phyloP scores from a whole-genome alignment of 129 eudicot species.

The Lactuca saligna region DNA sequence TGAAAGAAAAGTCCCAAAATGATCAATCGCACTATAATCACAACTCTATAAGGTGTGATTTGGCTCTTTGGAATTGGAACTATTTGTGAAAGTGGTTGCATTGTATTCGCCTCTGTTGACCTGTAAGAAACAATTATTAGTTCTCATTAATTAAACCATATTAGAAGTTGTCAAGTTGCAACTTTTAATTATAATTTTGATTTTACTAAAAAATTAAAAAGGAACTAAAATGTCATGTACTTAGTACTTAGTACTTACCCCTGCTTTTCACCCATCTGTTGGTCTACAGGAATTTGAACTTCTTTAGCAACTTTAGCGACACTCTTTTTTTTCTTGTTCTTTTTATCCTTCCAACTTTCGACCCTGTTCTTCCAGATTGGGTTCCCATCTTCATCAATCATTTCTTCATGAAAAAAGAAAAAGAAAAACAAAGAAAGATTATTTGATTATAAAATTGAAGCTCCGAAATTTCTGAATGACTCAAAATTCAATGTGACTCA shows the following conservation, averaged over 20 bases:
- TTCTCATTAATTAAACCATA: neutral
- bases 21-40: conserved; percentile 77
- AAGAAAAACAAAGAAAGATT: conserved; percentile 3
- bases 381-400: conserved; percentile 69
- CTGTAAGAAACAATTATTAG: conserved; percentile 39
- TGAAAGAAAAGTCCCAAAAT: conserved; percentile 84
- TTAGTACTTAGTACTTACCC: conserved; percentile 84
- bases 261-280: conserved; percentile 82
- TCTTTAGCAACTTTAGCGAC: conserved; percentile 56
- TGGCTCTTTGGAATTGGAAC: conserved; percentile 82
- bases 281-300: conserved; percentile 67
- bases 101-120: conserved; percentile 48
- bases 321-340: conserved; percentile 66
- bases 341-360: conserved; percentile 97
- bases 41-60: conserved; percentile 67
- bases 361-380: conserved; percentile 97
- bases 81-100: conserved; percentile 78
- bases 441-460: neutral
- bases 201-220: neutral
- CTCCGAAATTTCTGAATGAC: neutral
- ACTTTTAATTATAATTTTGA: neutral
- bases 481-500: conserved; percentile 37
- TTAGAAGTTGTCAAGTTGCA: neutral
- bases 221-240: conserved; percentile 6
- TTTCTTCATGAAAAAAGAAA: conserved; percentile 43